These are phyloP conservation scores for Biscogniauxia mediterranea DNA, from an alignment of 2,329 filamentous ascomycete genomes.

Conservation along the genomic window DNA sequence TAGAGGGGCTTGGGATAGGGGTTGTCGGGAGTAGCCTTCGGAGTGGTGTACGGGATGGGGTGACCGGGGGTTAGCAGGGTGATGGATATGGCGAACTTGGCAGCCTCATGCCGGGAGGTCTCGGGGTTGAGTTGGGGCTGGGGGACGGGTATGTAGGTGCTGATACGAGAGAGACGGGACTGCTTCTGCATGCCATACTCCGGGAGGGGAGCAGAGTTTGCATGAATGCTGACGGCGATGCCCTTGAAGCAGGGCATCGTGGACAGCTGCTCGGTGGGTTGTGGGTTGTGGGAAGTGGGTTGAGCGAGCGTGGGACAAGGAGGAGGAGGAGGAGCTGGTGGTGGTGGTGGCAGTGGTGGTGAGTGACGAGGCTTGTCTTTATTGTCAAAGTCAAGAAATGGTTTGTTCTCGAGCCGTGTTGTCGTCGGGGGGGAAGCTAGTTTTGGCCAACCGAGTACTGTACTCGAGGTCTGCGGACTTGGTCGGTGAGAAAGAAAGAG, in stretches of 20 bases:
- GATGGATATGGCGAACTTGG: constrained; percentile 97
- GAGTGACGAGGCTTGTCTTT: background rate
- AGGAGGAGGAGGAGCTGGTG: no score
- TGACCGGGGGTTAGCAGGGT: constrained; percentile 87
- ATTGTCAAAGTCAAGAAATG: background rate
- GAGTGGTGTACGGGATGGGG: constrained; percentile 88
- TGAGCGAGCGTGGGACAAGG: constrained; percentile 1
- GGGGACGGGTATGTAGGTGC: constrained; percentile 94
- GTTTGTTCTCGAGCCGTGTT: background rate
- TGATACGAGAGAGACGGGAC: constrained; percentile 86
- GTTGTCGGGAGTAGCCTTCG: constrained; percentile 73
- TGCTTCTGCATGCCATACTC: constrained; percentile 96
- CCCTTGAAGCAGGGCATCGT: constrained; percentile 97
- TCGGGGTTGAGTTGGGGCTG: constrained; percentile 73
- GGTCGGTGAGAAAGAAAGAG: background rate
- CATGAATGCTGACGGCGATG: constrained; percentile 96
- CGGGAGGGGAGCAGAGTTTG: constrained; percentile 73
- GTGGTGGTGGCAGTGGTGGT: constrained; percentile 1
- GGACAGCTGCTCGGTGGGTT: constrained; percentile 15
- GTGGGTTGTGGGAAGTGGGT: background rate
- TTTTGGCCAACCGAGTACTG: background rate
- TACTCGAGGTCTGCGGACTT: background rate
- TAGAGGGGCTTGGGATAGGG: constrained; percentile 79
- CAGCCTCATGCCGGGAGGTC: constrained; percentile 79
- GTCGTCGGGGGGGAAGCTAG: background rate